Percentiles rank a stretch among this genome's conserved stretches.
These are phyloP conservation scores for Acephala macrosclerotiorum DNA, from an alignment of 2,329 filamentous ascomycete genomes.

Conservation along the genomic window DNA sequence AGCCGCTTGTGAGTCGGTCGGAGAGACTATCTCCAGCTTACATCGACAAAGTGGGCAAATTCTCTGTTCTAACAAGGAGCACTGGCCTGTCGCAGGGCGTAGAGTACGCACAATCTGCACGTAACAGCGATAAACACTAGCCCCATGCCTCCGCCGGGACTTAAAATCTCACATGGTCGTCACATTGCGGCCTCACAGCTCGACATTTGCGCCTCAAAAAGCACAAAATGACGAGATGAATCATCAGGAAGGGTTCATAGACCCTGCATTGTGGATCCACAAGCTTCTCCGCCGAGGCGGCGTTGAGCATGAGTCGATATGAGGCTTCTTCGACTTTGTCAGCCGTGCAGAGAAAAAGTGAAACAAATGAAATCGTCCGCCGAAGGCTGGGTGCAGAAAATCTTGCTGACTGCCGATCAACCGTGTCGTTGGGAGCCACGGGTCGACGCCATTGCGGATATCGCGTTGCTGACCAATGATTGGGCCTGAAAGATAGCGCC, in stretches of 20 bases:
- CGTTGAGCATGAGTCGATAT: conserved; percentile 3
- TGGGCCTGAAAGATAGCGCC: not conserved
- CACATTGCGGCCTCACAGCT: not conserved
- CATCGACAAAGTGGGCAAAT: conserved; percentile 1
- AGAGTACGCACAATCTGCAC: not conserved
- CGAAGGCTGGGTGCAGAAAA: not conserved
- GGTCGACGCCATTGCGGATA: not conserved
- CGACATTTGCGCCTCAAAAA: conserved; percentile 6
- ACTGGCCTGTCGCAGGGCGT: conserved; percentile 2
- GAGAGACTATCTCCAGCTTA: not conserved
- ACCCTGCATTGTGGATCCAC: not conserved
- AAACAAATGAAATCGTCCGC: no score
- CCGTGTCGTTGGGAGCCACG: not conserved
- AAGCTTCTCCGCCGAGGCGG: not conserved
- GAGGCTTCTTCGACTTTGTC: conserved; percentile 12
- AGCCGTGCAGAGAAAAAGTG: not conserved
- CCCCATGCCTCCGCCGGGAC: not conserved
- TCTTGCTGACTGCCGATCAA: not conserved
- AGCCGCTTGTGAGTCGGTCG: conserved; percentile 2
- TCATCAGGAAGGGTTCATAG: not conserved
- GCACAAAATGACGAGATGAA: conserved; percentile 6
- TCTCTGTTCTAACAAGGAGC: not conserved
- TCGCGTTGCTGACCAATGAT: not conserved
- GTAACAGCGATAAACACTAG: conserved; percentile 5
- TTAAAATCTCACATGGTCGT: not conserved